Percentiles rank a stretch among this genome's conserved stretches.
These are phyloP conservation scores for Gaeumannomyces tritici DNA, from an alignment of 2,329 filamentous ascomycete genomes.

Conservation along the genomic window DNA sequence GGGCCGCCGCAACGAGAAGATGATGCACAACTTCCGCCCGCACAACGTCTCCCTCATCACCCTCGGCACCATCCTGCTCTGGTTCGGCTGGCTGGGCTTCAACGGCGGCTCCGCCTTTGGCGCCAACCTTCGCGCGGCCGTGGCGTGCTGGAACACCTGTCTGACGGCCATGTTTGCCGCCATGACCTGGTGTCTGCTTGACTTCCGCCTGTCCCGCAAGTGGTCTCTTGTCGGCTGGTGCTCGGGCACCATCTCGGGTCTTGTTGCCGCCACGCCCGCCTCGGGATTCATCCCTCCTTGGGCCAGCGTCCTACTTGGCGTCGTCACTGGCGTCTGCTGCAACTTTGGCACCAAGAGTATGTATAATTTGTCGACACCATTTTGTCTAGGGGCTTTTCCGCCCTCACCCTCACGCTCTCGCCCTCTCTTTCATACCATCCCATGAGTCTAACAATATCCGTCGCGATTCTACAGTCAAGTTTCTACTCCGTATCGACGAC, in stretches of 20 bases:
- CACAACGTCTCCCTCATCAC: slow-evolving; percentile 98
- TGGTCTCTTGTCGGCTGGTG: slow-evolving; percentile 78
- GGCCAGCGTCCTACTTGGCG: slow-evolving; percentile 56
- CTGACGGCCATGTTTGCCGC: slow-evolving; percentile 80
- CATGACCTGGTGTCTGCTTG: slow-evolving; percentile 89
- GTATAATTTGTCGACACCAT: background rate
- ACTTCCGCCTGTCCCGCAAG: slow-evolving; percentile 89
- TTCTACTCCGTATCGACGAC: slow-evolving; percentile 55
- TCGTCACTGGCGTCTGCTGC: slow-evolving; percentile 55
- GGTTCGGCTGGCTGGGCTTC: slow-evolving; percentile 99
- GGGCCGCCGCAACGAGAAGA: slow-evolving; percentile 92
- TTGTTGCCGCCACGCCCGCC: slow-evolving; percentile 60
- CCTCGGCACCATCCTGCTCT: slow-evolving; percentile 87
- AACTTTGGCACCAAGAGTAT: slow-evolving; percentile 56
- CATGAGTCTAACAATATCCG: background rate
- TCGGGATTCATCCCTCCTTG: slow-evolving; percentile 60
- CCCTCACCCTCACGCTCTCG: too few relatives aligned
- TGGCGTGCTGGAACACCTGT: slow-evolving; percentile 98
- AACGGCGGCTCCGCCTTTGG: slow-evolving; percentile 94
- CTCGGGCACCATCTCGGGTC: slow-evolving; percentile 60
- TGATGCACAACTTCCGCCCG: slow-evolving; percentile 99
- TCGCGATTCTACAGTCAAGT: slow-evolving; percentile 32
- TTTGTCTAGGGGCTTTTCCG: background rate
- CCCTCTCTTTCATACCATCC: too few relatives aligned
- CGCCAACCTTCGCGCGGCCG: slow-evolving; percentile 84